These are phyloP conservation scores for Coniosporium apollinis DNA, from an alignment of 495 filamentous ascomycete genomes.

Conservation along the genomic window DNA sequence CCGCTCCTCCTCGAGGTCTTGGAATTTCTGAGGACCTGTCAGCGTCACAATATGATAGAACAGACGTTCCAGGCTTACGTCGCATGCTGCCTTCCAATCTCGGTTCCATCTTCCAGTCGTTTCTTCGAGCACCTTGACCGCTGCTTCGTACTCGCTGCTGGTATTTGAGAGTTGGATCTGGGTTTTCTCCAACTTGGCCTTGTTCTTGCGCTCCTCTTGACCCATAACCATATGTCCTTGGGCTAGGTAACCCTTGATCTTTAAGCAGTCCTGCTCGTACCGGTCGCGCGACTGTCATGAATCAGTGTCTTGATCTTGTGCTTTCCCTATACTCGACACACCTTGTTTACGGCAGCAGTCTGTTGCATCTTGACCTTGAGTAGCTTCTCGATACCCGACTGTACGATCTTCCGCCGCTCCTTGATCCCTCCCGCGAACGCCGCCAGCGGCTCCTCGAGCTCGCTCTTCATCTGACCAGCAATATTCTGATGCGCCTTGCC, in stretches of 20 bases:
- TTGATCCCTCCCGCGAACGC: slow-evolving; percentile 90
- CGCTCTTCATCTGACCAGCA: slow-evolving; percentile 84
- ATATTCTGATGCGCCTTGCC: slow-evolving; percentile 83
- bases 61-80: slow-evolving; percentile 35
- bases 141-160: slow-evolving; percentile 83
- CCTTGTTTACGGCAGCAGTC: slow-evolving; percentile 82
- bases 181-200: slow-evolving; percentile 96
- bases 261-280: slow-evolving; percentile 92
- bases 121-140: slow-evolving; percentile 85
- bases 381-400: slow-evolving; percentile 79
- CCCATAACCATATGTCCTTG: slow-evolving; percentile 99
- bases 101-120: slow-evolving; percentile 93
- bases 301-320: slow-evolving; percentile 12
- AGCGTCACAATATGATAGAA: slow-evolving; percentile 8
- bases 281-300: slow-evolving; percentile 58
- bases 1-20: slow-evolving; percentile 95
- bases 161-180: slow-evolving; percentile 83
- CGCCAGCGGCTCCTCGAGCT: slow-evolving; percentile 86
- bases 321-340: slow-evolving; percentile 17
- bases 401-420: slow-evolving; percentile 89
- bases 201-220: slow-evolving; percentile 97
- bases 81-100: slow-evolving; percentile 94
- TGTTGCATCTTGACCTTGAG: slow-evolving; percentile 87
- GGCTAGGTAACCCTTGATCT: slow-evolving; percentile 95
- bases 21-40: slow-evolving; percentile 57